Conservation (phyloP, 2,329 filamentous ascomycete genomes). For the Cladosporium sp. region DNA sequence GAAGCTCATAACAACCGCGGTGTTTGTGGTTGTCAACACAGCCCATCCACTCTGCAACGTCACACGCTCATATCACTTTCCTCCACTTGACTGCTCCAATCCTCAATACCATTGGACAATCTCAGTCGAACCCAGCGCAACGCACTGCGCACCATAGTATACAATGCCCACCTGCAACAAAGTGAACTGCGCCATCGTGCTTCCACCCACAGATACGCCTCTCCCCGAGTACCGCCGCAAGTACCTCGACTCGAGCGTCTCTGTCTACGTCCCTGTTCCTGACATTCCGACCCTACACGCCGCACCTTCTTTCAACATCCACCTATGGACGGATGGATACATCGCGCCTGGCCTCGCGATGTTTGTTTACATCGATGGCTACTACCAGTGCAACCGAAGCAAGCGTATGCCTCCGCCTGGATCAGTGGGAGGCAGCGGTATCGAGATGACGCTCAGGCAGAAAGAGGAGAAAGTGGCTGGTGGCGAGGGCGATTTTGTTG, state of each 20-base stretch:
- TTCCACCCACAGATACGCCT: slow-evolving; percentile 37
- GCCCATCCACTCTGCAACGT: neutral
- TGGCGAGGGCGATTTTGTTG: slow-evolving; percentile 44
- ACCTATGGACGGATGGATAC: slow-evolving; percentile 46
- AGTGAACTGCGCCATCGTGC: slow-evolving; percentile 49
- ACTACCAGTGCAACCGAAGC: slow-evolving; percentile 56
- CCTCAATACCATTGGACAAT: too few relatives aligned
- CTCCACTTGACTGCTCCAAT: too few relatives aligned
- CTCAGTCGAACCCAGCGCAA: too few relatives aligned
- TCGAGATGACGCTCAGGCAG: slow-evolving; percentile 45
- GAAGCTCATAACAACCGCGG: neutral
- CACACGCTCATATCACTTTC: too few relatives aligned
- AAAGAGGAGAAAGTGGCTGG: slow-evolving; percentile 46
- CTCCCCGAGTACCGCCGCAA: slow-evolving; percentile 48
- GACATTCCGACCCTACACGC: slow-evolving; percentile 26
- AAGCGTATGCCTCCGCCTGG: slow-evolving; percentile 27
- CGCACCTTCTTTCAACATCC: slow-evolving; percentile 41
- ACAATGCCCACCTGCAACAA: slow-evolving; percentile 53
- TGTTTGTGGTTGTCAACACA: neutral
- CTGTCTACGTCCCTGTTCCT: slow-evolving; percentile 50
- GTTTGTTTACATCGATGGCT: slow-evolving; percentile 55
- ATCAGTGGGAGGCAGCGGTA: neutral
- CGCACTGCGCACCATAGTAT: too few relatives aligned
- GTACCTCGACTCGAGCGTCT: slow-evolving; percentile 51
- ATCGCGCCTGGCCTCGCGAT: slow-evolving; percentile 52